Evolutionary conservation across 2,329 filamentous ascomycete species (phyloP).

Genomic region (Metarhizium brunneum): DNA sequence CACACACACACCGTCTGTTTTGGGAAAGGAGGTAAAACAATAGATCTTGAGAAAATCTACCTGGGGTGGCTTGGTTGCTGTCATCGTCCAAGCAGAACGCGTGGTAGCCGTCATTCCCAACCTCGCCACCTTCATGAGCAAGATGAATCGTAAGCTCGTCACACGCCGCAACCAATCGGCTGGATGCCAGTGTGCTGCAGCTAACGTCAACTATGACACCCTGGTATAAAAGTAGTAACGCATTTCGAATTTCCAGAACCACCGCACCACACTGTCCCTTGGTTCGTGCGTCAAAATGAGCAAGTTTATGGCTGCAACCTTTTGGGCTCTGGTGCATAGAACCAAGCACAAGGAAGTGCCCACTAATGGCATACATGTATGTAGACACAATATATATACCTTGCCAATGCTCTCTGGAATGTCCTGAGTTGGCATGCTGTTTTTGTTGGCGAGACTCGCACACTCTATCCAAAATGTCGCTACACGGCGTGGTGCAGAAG

Average conservation of each 20-base stretch:
- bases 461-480: constrained; percentile 11
- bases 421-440: not conserved
- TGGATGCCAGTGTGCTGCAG: not conserved
- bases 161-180: not conserved
- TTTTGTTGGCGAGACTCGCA: not conserved
- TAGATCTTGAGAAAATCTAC: too few relatives aligned
- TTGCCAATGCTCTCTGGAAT: not conserved
- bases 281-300: constrained; percentile 20
- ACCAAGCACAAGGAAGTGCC: constrained; percentile 1
- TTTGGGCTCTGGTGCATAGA: not conserved
- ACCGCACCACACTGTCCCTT: not conserved
- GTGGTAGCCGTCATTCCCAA: not conserved
- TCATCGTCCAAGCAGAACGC: too few relatives aligned
- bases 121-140: not conserved
- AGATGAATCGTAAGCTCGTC: not conserved
- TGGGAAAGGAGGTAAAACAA: too few relatives aligned
- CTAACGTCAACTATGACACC: not conserved
- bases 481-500: constrained; percentile 15
- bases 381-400: not conserved
- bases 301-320: constrained; percentile 17
- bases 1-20: too few relatives aligned
- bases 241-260: not conserved
- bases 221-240: not conserved
- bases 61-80: too few relatives aligned
- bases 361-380: constrained; percentile 6